Base-by-base conservation (phyloP, 495 filamentous ascomycete species). In the Xylaria scruposa region DNA sequence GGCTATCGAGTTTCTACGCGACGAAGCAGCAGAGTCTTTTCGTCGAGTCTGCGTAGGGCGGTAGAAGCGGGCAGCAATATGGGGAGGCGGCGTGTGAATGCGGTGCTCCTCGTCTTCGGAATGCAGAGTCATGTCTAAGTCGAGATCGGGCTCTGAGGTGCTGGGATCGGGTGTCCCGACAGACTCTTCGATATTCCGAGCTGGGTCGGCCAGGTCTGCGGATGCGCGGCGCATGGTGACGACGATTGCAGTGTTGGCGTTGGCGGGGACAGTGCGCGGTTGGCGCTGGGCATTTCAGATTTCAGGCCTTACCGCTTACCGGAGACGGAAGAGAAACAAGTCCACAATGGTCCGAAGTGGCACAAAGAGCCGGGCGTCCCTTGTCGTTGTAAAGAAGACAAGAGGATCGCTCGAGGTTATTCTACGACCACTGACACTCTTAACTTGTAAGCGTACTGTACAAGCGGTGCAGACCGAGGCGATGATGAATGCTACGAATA, bases 1-100 rank as follows among this genome's bases (percentile, higher is more conserved):
- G 7, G 95, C 97, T 36, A 97, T 89, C 59, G 94, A 97, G 81
- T 94, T 95, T 73, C 94, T 91, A 66, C 94, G 92, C 40, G 94
- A 97, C 19, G 94, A 97, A 67, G 92, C 91, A 10, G 91, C 91
- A 31, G 94, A 97, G 63, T 93, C 92, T 78, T 92, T 94, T 64
- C 94, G 92, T 49, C 89, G 90, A 70, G 83, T 89, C 78, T 86
- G 87, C 86, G 74, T 89, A 64, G 91, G 90, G 51, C 89, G 89
- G 81, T 92, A 92, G 81, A 97, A 94, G 59, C 94, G 93, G 59
- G 93, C 93, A 72, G 93, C 93, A 75, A 97, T 93, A 75, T 92
- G 92, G 33, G 94, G 88, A 46, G 94, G 94, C 21, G 93, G 90
- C 54, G 89, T 88, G 78, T 85, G 86, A 46, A 89, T 81, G 58